Percentiles rank a stretch among this genome's conserved stretches.
Evolutionary conservation across 352 stramenopile species (phyloP).

Genomic region (Globisporangium okanoganense): DNA sequence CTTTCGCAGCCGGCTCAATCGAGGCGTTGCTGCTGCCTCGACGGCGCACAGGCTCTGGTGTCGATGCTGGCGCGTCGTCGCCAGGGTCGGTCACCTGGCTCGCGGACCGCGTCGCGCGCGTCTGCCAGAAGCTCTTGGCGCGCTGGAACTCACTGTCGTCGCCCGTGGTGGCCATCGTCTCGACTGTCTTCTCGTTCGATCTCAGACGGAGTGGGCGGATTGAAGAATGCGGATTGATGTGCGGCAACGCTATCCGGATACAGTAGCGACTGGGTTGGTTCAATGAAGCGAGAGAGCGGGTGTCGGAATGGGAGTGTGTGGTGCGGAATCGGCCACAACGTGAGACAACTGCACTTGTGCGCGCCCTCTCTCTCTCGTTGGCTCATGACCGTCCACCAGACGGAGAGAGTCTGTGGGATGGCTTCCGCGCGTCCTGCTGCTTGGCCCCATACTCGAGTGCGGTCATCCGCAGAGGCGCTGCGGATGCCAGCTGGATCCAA

Average conservation of each 20-base stretch:
- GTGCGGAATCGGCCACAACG: conserved; percentile 1
- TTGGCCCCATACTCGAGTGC: not conserved
- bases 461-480: conserved; percentile 7
- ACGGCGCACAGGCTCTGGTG: not conserved
- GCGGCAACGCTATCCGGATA: not conserved
- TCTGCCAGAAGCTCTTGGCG: conserved; percentile 69
- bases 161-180: not conserved
- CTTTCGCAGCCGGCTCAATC: conserved; percentile 4
- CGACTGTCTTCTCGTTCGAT: not conserved
- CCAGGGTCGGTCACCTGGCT: conserved; percentile 11
- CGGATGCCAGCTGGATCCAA: not conserved
- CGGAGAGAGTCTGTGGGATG: not conserved
- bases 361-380: not conserved
- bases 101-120: conserved; percentile 36
- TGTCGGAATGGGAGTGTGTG: not conserved
- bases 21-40: conserved; percentile 4
- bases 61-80: not conserved
- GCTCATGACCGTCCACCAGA: not conserved
- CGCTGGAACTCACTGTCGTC: conserved; percentile 34
- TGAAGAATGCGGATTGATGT: conserved; percentile 3
- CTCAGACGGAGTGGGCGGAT: not conserved
- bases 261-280: too few species aligned
- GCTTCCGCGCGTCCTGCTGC: conserved; percentile 6
- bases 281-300: conserved; percentile 1
- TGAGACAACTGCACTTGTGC: not conserved